Evolutionary conservation across 2,329 filamentous ascomycete genomes (phyloP).

Genomic region (Aspergillus pseudoglaucus): DNA sequence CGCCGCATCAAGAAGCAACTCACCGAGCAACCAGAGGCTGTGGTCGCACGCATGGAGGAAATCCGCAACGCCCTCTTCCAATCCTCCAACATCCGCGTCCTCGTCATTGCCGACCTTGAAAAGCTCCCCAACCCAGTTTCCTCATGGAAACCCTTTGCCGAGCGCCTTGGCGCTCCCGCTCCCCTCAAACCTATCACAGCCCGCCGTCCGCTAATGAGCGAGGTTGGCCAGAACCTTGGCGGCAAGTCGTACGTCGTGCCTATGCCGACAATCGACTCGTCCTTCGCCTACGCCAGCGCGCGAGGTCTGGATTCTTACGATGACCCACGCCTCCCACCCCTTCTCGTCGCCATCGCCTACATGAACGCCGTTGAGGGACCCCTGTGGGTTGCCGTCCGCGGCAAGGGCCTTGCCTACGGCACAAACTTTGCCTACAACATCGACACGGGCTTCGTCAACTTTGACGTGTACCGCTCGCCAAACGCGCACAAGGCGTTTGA

Average conservation of each 20-base stretch:
- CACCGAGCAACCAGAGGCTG: conserved; percentile 64
- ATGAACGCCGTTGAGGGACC: conserved; percentile 91
- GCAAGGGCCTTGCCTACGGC: conserved; percentile 88
- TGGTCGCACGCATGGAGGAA: conserved; percentile 70
- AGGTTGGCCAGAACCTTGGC: conserved; percentile 68
- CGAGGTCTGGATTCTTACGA: conserved; percentile 68
- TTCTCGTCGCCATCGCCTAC: conserved; percentile 84
- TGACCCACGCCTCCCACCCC: conserved; percentile 71
- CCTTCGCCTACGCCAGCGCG: conserved; percentile 71
- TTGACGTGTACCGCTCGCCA: conserved; percentile 83
- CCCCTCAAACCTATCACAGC: conserved; percentile 65
- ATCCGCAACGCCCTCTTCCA: conserved; percentile 71
- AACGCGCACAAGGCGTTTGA: conserved; percentile 80
- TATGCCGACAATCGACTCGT: conserved; percentile 88
- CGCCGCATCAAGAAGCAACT: conserved; percentile 78
- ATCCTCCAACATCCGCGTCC: conserved; percentile 75
- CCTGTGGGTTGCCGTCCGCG: conserved; percentile 87
- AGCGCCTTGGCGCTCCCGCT: conserved; percentile 46
- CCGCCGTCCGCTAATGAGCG: conserved; percentile 64
- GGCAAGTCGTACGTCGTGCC: conserved; percentile 72
- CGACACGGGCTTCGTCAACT: conserved; percentile 73
- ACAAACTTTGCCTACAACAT: conserved; percentile 70
- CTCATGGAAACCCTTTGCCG: conserved; percentile 64
- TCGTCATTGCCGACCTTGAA: conserved; percentile 74
- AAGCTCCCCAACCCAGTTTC: conserved; percentile 69